Conservation (phyloP, 2,329 filamentous ascomycete species). For the Metarhizium anisopliae region DNA sequence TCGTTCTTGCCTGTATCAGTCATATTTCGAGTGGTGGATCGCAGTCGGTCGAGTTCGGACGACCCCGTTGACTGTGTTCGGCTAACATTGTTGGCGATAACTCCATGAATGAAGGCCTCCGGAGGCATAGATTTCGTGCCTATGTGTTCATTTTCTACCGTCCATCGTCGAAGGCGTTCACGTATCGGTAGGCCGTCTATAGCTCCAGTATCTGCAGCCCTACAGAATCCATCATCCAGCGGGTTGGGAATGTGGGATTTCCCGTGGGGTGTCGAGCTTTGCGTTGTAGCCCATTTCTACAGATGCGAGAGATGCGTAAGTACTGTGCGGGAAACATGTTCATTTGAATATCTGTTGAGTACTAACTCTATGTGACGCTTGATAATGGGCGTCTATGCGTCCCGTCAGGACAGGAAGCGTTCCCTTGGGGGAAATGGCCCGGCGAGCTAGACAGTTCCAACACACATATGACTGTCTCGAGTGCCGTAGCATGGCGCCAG, state of each 20-base stretch:
- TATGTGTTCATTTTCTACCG: conserved; percentile 23
- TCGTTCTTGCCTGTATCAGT: conserved; percentile 15
- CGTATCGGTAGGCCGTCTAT: conserved; percentile 24
- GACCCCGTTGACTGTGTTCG: conserved; percentile 25
- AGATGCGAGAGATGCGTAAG: background rate
- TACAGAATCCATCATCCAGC: background rate
- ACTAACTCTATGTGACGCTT: conserved; percentile 3
- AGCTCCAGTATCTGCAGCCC: background rate
- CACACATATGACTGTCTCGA: conserved; percentile 22
- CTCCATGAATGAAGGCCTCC: conserved; percentile 17
- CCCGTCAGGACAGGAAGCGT: background rate
- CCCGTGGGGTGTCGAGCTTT: background rate
- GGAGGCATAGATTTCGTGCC: conserved; percentile 12
- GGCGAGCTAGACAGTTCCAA: conserved; percentile 20
- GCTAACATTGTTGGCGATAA: conserved; percentile 21
- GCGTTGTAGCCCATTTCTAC: conserved; percentile 11
- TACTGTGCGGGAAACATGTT: background rate
- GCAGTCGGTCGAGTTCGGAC: conserved; percentile 21
- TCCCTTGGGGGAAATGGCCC: background rate
- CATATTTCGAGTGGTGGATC: conserved; percentile 14
- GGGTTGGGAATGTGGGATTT: background rate
- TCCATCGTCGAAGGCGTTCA: conserved; percentile 32
- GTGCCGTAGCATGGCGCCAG: conserved; percentile 19
- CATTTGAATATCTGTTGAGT: background rate
- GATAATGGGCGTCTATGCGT: background rate